phyloP scores from a whole-genome alignment of 441 rosid genomes.

The Arabidopsis hybrid region DNA sequence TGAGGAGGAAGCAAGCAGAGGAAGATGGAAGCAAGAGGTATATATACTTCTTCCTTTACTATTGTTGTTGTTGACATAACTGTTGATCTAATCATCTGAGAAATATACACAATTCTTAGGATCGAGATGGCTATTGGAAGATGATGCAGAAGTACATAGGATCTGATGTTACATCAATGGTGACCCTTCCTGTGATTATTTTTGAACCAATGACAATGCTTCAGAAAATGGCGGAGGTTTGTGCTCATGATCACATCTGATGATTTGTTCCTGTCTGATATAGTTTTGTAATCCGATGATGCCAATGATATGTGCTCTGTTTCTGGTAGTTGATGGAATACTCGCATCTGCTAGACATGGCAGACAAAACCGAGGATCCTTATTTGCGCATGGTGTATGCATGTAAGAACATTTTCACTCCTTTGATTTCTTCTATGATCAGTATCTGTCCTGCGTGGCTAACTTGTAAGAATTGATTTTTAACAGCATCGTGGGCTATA shows the following conservation, averaged over 20 bases:
- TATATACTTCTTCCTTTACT: neutral
- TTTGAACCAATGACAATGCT: slow-evolving; percentile 95
- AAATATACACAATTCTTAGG: slow-evolving; percentile 54
- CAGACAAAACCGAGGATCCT: slow-evolving; percentile 94
- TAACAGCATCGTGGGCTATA: slow-evolving; percentile 90
- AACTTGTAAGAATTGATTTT: slow-evolving; percentile 15
- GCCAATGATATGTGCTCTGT: slow-evolving; percentile 34
- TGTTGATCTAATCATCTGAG: slow-evolving; percentile 5
- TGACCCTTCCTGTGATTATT: slow-evolving; percentile 96
- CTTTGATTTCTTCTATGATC: slow-evolving; percentile 22
- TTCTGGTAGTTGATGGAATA: slow-evolving; percentile 92
- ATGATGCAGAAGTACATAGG: slow-evolving; percentile 98
- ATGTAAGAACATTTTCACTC: slow-evolving; percentile 52
- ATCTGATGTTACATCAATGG: slow-evolving; percentile 96
- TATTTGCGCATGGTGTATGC: slow-evolving; percentile 94
- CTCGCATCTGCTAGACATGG: slow-evolving; percentile 85
- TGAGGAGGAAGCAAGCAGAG: slow-evolving; percentile 90
- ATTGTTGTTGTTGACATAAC: neutral
- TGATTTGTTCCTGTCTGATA: slow-evolving; percentile 7
- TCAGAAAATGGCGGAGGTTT: slow-evolving; percentile 99
- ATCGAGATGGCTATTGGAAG: slow-evolving; percentile 95
- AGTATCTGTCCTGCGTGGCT: slow-evolving; percentile 13
- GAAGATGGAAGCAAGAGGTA: slow-evolving; percentile 98
- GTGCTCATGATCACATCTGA: slow-evolving; percentile 27
- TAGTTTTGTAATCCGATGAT: slow-evolving; percentile 19